Evolutionary conservation across 2,329 filamentous ascomycete species (phyloP).

Genomic region (Calonectria pauciramosa): DNA sequence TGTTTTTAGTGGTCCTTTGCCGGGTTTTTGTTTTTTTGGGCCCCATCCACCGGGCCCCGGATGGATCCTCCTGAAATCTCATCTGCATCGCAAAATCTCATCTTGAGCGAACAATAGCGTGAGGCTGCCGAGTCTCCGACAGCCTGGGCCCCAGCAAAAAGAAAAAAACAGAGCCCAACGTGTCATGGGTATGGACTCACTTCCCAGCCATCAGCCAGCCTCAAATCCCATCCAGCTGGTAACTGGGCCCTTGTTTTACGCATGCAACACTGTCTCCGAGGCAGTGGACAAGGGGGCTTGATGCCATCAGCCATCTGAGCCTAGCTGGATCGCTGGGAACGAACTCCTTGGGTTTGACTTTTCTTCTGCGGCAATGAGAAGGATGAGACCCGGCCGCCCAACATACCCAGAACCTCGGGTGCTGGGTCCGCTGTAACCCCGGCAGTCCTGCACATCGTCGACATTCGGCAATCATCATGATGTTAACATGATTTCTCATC

Average conservation of each 20-base stretch:
- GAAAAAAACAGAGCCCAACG: constrained; percentile 2
- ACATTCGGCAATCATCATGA: background rate
- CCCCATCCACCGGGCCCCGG: background rate
- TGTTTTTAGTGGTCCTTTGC: background rate
- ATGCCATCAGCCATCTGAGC: background rate
- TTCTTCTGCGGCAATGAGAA: background rate
- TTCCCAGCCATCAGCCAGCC: constrained; percentile 21
- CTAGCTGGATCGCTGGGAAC: background rate
- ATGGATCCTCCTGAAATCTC: constrained; percentile 11
- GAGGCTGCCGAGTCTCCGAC: constrained; percentile 11
- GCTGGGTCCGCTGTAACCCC: background rate
- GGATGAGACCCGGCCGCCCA: background rate
- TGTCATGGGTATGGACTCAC: background rate
- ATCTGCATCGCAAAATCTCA: constrained; percentile 15
- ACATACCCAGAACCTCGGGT: background rate
- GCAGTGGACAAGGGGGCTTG: background rate
- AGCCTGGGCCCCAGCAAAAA: background rate
- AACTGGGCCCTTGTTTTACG: background rate
- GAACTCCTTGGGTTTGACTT: background rate
- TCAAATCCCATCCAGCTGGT: constrained; percentile 22
- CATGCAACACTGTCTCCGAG: constrained; percentile 19
- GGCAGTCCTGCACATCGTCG: background rate
- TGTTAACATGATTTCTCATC: background rate
- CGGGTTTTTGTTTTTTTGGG: constrained; percentile 13
- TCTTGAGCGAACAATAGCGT: background rate